Evolutionary conservation across 2,329 filamentous ascomycete species (phyloP), one percentile per base, ranked within the genome.

Genomic region (Chrysoporthe puriensis): DNA sequence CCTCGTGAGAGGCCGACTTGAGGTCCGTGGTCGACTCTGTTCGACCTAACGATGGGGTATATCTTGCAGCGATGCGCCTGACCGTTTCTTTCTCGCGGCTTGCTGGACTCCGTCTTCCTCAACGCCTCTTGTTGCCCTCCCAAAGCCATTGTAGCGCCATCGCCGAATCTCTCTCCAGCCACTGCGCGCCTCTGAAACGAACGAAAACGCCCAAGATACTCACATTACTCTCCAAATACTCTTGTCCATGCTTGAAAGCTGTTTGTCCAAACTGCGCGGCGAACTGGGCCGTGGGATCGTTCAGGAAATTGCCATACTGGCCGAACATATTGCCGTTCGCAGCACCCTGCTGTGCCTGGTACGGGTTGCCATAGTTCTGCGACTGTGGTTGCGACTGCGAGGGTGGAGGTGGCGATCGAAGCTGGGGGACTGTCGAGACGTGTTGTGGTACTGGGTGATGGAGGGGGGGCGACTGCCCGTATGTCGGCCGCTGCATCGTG

Each of bases 381-480:
- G 88, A 86, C 76, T 92, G 90, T 67, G 90, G 89, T 72, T 89
- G 90, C 67, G 86, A 86, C 48, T 89, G 87, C 63, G 86, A 85
- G 48, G 93, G 94, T 70, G 93, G 92, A 68, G 92, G 95, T 70
- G 96, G 96, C 68, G 96, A 98, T 79, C 96, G 90, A 78, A 99
- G 89, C 82, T 98, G 96, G 57, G 96, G 96, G 62, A 99, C 96
- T 68, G 94, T 97, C 77, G 96, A 98, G 75, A 98, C 95, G 85
- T 99, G 96, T 81, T 99, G 96, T 70, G 96, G 96, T 68, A 98
- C 94, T 68, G 96, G 96, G 79, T 98, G 96, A 81, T 98, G 96
- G 74, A 98, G 89, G 72, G 95, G 94, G 77, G 94, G 95, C 77
- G 94, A 97, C 76, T 94, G 92, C 79, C 89, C 88, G 82, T 96